Base-by-base conservation (phyloP, 2,329 filamentous ascomycete genomes). In the Penicillium rolfsii region DNA sequence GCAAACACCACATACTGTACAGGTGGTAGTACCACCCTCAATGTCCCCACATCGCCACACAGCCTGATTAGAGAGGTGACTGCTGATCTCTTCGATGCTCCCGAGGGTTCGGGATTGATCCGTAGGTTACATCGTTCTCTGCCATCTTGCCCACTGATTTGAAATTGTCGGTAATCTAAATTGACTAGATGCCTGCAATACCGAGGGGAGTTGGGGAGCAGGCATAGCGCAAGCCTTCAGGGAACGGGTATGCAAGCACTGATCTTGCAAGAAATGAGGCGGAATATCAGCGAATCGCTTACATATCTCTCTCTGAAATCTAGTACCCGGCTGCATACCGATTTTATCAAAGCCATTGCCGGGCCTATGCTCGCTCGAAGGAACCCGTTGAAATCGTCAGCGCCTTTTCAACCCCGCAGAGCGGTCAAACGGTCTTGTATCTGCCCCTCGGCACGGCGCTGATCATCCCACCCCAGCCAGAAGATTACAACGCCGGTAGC, bases 171-270 rank as follows among this genome's bases (percentile, higher is more conserved):
- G 19, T 22, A 22, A 22, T 4, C 58, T 58, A 41, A 48, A n/a
- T 5, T 48, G 22, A 41, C 12, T 55, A 81, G 79, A 88, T 70
- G 84, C 85, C 12, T 87, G 85, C 74, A 88, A 88, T 71, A 82
- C 81, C 54, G 73, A 80, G 62, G 86, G 85, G 5, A 69, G 68
- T 14, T 88, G 86, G 86, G 84, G 84, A 49, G 79, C 78, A 3
- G 86, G 86, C n/a, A 85, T 88, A 56, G 86, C 85, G 2, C 64
- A 68, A 36, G 76, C 73, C 0, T 87, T 87, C 73, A 80, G 77
- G 24, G 60, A 72, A 4, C 72, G 72, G 24, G 76, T 77, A 67
- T 12, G 59, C 19, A 26, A 16, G 16, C 26, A 11, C 7, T 14
- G 5, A 40, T 35, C 16, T 24, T 38, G 35, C n/a, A 11, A 9